Conservation (phyloP, 2,329 filamentous ascomycete species). For the Penicillium sp. region DNA sequence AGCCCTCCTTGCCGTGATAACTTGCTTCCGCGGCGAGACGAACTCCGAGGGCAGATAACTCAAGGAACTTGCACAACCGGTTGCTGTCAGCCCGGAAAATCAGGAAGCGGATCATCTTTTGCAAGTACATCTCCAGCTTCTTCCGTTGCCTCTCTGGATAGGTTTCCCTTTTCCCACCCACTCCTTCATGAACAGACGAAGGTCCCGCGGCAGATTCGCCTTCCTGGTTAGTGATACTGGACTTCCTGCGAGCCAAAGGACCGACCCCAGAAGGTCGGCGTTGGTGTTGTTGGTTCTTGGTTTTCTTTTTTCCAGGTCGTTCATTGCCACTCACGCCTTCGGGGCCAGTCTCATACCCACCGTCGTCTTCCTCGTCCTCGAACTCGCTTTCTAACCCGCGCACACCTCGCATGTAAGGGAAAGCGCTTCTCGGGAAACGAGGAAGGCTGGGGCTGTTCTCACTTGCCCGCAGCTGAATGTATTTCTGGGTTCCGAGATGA, state of each 20-base stretch:
- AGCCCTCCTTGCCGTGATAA: constrained; percentile 97
- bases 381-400: constrained; percentile 78
- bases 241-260: constrained; percentile 57
- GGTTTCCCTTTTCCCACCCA: constrained; percentile 48
- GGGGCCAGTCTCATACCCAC: constrained; percentile 51
- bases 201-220: constrained; percentile 38
- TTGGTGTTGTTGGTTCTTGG: constrained; percentile 30
- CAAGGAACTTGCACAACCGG: constrained; percentile 89
- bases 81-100: constrained; percentile 97
- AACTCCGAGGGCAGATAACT: constrained; percentile 89
- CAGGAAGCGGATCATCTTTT: constrained; percentile 91
- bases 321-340: constrained; percentile 70
- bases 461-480: constrained; percentile 67
- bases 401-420: constrained; percentile 82
- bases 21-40: constrained; percentile 91
- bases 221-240: constrained; percentile 49
- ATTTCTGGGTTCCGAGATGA: constrained; percentile 77
- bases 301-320: constrained; percentile 52
- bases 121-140: constrained; percentile 84
- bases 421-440: constrained; percentile 82
- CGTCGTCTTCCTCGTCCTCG: constrained; percentile 62
- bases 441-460: constrained; percentile 76
- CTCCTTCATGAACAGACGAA: constrained; percentile 32
- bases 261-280: constrained; percentile 53
- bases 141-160: constrained; percentile 81